Evolutionary conservation across 2,329 filamentous ascomycete species (phyloP), one percentile per base, ranked within the genome.

Genomic region (Colletotrichum cuscutae): DNA sequence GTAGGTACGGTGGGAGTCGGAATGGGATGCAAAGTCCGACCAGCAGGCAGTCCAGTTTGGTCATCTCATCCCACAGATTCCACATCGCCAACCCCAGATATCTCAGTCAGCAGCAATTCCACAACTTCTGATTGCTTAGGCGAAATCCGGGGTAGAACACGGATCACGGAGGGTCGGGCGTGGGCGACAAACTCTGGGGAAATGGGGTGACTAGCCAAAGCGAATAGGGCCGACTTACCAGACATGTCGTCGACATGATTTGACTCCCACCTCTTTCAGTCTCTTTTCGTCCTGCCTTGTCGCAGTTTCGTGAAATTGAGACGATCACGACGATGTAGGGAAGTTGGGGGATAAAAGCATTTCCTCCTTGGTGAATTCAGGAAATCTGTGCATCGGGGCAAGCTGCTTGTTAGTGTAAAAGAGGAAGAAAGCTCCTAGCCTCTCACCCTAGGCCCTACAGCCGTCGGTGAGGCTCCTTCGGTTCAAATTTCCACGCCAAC

Each of bases 171-270:
- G 58, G 13, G 30, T 37, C 26, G 30, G 37, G 53, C 15, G 37
- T 42, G 2, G 15, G 15, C 37, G 15, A 42, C 24, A 56, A 60
- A 60, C 7, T 56, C 69, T 49, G 69, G 69, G 69, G 69, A 59
- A 71, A 52, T 24, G 30, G n/a, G 37, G 37, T 19, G 15, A 42
- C 24, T 5, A 32, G 24, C 7, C 22, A 61, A 19, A 68, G 60
- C 37, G 13, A 42, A 9, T n/a, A 24, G 60, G 13, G 46, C 2
- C 46, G n/a, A 53, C 28, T 63, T 54, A 72, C 59, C 65, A 69
- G 59, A 64, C 65, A 64, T 72, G 69, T 64, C 59, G 65, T 69
- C 54, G 59, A 69, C 70, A 72, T 72, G 70, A 49, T 64, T 72
- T 63, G 58, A 49, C 53, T 35, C 60, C 26, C 22, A 22, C 22